These are phyloP conservation scores for Pelargonium citronellum DNA, from an alignment of 441 rosid species.

Conservation along the genomic window DNA sequence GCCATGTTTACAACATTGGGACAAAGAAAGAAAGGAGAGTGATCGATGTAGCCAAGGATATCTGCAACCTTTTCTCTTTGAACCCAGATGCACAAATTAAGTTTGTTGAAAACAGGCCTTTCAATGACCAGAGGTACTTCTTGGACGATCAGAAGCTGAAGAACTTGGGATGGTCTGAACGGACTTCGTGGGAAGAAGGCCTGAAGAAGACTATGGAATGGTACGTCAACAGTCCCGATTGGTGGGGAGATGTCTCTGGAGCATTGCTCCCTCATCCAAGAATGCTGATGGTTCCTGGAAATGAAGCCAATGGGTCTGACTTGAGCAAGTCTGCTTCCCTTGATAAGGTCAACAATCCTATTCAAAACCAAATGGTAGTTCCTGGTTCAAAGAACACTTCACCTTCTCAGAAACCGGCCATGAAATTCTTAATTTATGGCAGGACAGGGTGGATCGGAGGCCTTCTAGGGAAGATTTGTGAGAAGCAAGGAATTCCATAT, in stretches of 20 bases:
- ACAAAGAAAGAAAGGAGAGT: constrained; percentile 26
- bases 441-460: constrained; percentile 20
- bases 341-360: not conserved
- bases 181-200: constrained; percentile 23
- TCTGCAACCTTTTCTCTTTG: constrained; percentile 20
- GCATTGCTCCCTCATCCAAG: constrained; percentile 24
- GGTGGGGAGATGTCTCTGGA: constrained; percentile 29
- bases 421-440: constrained; percentile 19
- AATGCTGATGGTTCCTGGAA: constrained; percentile 22
- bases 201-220: constrained; percentile 24
- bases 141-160: constrained; percentile 24
- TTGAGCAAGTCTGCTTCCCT: constrained; percentile 10
- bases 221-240: constrained; percentile 21
- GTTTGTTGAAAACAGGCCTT: constrained; percentile 25
- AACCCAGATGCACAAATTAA: constrained; percentile 17
- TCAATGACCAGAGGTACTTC: constrained; percentile 26
- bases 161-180: constrained; percentile 23
- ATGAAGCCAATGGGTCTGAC: constrained; percentile 17
- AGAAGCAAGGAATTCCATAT: constrained; percentile 15
- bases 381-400: constrained; percentile 10
- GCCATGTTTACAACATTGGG: constrained; percentile 26
- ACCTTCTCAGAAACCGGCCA: constrained; percentile 7
- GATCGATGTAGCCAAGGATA: constrained; percentile 22
- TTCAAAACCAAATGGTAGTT: constrained; percentile 6
- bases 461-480: constrained; percentile 18